Evolutionary conservation across 2,329 filamentous ascomycete species (phyloP).

Genomic region (Parafenestella ontariensis): DNA sequence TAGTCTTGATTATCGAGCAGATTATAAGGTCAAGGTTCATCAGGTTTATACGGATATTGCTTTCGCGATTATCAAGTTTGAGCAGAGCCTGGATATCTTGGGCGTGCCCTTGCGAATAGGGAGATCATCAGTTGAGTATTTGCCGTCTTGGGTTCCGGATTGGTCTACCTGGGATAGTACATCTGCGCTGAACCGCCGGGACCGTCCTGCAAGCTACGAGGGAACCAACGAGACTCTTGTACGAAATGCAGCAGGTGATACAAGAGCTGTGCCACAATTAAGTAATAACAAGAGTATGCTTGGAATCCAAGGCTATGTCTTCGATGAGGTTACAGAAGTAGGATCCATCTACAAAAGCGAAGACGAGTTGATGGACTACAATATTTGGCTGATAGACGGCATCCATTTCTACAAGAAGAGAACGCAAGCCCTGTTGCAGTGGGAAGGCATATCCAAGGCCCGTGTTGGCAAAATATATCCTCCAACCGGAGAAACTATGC

Average conservation of each 20-base stretch:
- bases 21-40: conserved; percentile 3
- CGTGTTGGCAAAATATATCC: conserved; percentile 4
- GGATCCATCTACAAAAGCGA: conserved; percentile 1
- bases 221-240: neutral
- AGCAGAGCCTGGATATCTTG: neutral
- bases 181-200: neutral
- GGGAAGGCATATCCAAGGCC: conserved; percentile 10
- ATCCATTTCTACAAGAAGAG: neutral
- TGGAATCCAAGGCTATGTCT: neutral
- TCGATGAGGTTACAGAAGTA: neutral
- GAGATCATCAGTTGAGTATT: neutral
- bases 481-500: conserved; percentile 9
- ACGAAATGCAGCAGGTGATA: neutral
- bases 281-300: neutral
- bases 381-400: neutral
- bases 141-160: conserved; percentile 1
- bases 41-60: neutral
- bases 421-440: conserved; percentile 3
- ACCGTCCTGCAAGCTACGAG: neutral
- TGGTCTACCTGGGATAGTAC: conserved; percentile 3
- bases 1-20: conserved; percentile 5
- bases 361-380: conserved; percentile 11
- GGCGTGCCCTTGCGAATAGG: neutral
- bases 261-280: neutral
- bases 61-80: neutral